A percentile compares a stretch with the other conserved stretches of the same genome.
Evolutionary conservation across 1,284 basidiomycete genomes (phyloP).

Genomic region (Rhodotorula sp.): DNA sequence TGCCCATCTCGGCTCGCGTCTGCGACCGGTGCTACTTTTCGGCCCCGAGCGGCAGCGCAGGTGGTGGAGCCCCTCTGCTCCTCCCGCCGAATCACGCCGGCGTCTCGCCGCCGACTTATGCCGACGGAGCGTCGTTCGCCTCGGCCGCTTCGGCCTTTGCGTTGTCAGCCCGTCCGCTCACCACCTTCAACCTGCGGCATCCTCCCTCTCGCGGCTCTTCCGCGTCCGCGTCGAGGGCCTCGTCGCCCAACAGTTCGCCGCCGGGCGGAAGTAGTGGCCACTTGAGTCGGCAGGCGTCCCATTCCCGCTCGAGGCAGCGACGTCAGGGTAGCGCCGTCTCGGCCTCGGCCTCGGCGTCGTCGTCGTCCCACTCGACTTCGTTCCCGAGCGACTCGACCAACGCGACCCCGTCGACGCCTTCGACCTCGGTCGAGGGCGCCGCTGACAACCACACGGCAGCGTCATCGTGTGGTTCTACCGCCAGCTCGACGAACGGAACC

Average conservation of each 20-base stretch:
- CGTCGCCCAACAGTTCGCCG: constrained; percentile 9
- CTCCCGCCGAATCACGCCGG: constrained; percentile 13
- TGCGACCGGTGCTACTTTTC: constrained; percentile 39
- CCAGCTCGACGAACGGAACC: constrained; percentile 3
- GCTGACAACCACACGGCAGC: neutral
- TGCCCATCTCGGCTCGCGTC: constrained; percentile 27
- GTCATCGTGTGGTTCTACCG: constrained; percentile 2
- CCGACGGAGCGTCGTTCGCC: neutral
- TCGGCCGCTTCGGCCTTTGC: constrained; percentile 1
- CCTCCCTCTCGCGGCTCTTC: constrained; percentile 19
- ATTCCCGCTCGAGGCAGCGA: constrained; percentile 13
- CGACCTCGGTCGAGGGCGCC: constrained; percentile 25
- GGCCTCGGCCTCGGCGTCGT: constrained; percentile 7
- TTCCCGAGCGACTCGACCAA: constrained; percentile 1
- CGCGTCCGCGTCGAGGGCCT: constrained; percentile 10
- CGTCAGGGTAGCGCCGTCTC: constrained; percentile 13
- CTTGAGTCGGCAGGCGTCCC: neutral
- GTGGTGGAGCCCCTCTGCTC: constrained; percentile 13
- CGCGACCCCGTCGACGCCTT: constrained; percentile 20
- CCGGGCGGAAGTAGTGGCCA: neutral
- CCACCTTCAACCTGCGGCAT: constrained; percentile 12
- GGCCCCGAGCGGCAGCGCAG: constrained; percentile 5
- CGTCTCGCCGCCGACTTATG: neutral
- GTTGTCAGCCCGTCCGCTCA: constrained; percentile 10
- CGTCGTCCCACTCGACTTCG: constrained; percentile 4